Percentiles rank a stretch among this genome's conserved stretches.
Evolutionary conservation across 2,329 filamentous ascomycete genomes (phyloP).

Genomic region (Drechslerella stenobrocha): DNA sequence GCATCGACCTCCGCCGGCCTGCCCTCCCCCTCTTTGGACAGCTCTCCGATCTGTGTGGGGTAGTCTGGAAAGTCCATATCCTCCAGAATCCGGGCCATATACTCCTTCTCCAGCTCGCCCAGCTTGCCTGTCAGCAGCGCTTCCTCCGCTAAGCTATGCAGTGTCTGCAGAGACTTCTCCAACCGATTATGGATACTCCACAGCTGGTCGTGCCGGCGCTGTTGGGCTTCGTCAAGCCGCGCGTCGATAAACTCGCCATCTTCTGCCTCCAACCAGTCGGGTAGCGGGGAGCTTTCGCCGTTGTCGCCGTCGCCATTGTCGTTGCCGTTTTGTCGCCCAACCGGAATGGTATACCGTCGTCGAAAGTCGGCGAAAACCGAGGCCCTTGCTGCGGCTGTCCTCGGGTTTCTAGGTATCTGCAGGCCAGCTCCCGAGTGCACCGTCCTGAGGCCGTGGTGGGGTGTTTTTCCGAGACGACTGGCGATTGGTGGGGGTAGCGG

Average conservation of each 20-base stretch:
- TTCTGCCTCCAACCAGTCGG: background rate
- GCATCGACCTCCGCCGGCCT: background rate
- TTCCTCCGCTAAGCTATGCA: background rate
- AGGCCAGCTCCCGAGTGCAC: background rate
- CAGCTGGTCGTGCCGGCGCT: background rate
- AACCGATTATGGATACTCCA: background rate
- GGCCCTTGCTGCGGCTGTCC: too few species aligned
- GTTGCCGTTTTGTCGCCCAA: background rate
- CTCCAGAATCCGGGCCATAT: too few species aligned
- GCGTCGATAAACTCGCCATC: background rate
- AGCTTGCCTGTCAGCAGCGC: background rate
- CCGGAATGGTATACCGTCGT: background rate
- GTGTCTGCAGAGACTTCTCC: background rate
- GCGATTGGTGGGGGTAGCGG: conserved; percentile 9
- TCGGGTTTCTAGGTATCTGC: too few species aligned
- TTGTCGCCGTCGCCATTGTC: background rate
- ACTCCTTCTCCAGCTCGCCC: background rate
- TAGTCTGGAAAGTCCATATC: too few species aligned
- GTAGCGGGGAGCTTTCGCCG: background rate
- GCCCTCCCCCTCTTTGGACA: background rate
- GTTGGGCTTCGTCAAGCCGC: background rate
- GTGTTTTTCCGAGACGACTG: conserved; percentile 11
- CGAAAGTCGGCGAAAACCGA: background rate
- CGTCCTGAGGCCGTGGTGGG: conserved; percentile 9
- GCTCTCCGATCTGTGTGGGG: too few species aligned